Evolutionary conservation across 2,329 filamentous ascomycete genomes (phyloP).

Genomic region (Grosmannia huntii): DNA sequence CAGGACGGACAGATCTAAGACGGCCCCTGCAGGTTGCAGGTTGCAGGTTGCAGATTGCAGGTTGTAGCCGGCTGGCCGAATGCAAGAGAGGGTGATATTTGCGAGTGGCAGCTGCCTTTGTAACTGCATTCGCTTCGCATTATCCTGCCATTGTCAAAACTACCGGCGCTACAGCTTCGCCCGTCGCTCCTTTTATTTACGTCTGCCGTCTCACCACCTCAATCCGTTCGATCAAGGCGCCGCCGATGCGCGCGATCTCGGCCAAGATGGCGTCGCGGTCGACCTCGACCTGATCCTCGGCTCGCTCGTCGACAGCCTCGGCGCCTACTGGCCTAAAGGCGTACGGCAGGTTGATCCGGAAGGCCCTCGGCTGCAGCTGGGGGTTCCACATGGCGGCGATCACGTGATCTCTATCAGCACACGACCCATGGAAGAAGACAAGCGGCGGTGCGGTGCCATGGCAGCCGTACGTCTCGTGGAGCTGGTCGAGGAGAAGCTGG

Average conservation of each 20-base stretch:
- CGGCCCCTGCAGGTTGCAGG: too few species aligned
- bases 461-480: slow-evolving; percentile 49
- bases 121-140: too few species aligned
- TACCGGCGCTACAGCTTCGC: neutral
- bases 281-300: slow-evolving; percentile 37
- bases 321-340: slow-evolving; percentile 42
- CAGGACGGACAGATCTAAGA: too few species aligned
- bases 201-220: slow-evolving; percentile 24
- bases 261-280: slow-evolving; percentile 56
- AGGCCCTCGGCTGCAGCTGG: slow-evolving; percentile 40
- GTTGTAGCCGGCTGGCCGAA: too few species aligned
- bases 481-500: slow-evolving; percentile 50
- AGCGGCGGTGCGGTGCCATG: slow-evolving; percentile 35
- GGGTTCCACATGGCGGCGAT: slow-evolving; percentile 49
- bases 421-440: slow-evolving; percentile 65
- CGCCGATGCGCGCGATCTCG: slow-evolving; percentile 59
- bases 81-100: too few species aligned
- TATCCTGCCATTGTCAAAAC: neutral
- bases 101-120: too few species aligned
- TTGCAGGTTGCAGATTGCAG: too few species aligned
- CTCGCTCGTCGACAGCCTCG: neutral
- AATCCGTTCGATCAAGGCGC: slow-evolving; percentile 54
- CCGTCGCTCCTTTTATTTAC: neutral
- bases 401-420: slow-evolving; percentile 32
- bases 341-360: slow-evolving; percentile 60